A percentile compares a stretch with the other conserved stretches of the same genome.
These are phyloP conservation scores for Aspergillus sp. DNA, from an alignment of 2,329 filamentous ascomycete species.

Conservation along the genomic window DNA sequence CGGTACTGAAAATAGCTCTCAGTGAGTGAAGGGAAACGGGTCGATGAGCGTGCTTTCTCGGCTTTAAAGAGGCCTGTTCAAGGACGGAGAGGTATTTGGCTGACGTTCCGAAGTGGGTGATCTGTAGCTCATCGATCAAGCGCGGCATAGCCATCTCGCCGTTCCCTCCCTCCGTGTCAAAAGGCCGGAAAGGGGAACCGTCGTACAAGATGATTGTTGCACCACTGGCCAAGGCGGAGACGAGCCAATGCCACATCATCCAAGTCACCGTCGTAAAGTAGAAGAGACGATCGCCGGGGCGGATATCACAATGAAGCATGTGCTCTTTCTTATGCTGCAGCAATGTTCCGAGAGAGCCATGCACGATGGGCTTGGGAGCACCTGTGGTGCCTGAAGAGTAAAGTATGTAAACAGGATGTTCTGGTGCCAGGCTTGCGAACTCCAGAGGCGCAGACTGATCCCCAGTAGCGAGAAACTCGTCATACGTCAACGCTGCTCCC, in stretches of 20 bases:
- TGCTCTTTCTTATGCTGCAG: conserved; percentile 98
- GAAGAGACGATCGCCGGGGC: conserved; percentile 69
- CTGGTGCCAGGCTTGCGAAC: conserved; percentile 77
- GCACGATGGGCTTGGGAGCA: conserved; percentile 87
- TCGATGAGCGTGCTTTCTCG: conserved; percentile 49
- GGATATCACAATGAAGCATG: conserved; percentile 78
- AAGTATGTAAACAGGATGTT: conserved; percentile 89
- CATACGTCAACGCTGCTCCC: conserved; percentile 42
- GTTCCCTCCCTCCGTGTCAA: conserved; percentile 52
- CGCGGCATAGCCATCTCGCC: conserved; percentile 78
- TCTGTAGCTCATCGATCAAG: conserved; percentile 73
- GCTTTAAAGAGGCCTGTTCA: conserved; percentile 71
- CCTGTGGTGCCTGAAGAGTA: conserved; percentile 91
- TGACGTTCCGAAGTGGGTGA: conserved; percentile 93
- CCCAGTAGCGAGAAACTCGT: conserved; percentile 45
- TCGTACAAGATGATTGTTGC: conserved; percentile 85
- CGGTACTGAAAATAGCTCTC: conserved; percentile 88
- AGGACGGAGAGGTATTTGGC: conserved; percentile 90
- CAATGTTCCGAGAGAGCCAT: conserved; percentile 83
- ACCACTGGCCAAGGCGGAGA: conserved; percentile 79
- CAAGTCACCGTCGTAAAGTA: conserved; percentile 95
- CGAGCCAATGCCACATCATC: conserved; percentile 99
- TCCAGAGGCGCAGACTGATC: conserved; percentile 43
- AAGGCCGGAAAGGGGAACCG: conserved; percentile 81
- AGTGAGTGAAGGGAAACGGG: conserved; percentile 51